These are phyloP conservation scores for Botrytis elliptica DNA, from an alignment of 2,329 filamentous ascomycete species.

Conservation along the genomic window DNA sequence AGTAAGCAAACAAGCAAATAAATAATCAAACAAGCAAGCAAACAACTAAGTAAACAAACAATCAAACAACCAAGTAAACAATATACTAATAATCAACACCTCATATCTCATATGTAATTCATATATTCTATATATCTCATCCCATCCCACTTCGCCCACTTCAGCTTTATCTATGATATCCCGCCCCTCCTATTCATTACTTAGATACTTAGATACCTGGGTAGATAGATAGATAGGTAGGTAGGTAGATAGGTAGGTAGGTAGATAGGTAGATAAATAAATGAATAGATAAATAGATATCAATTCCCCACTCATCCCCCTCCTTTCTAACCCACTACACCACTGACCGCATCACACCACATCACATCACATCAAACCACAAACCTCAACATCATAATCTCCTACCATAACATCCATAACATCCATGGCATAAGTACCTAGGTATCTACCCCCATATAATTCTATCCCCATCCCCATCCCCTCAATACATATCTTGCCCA, in stretches of 20 bases:
- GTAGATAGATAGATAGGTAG: no score
- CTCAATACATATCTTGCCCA: background rate
- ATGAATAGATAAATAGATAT: no score
- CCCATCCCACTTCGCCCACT: background rate
- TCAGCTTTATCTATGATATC: background rate
- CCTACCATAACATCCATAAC: background rate
- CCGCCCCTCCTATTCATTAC: background rate
- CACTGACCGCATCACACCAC: no score
- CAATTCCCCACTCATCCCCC: background rate
- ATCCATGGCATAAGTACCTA: background rate
- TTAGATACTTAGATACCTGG: background rate
- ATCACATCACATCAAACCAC: background rate
- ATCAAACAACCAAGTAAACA: background rate
- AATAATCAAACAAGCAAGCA: no score
- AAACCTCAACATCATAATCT: background rate
- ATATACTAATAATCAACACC: background rate
- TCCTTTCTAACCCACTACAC: background rate
- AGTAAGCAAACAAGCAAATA: no score
- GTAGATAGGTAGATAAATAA: no score
- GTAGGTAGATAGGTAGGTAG: background rate
- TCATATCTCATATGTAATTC: background rate
- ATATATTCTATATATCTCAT: background rate
- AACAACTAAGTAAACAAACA: no score
- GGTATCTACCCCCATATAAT: background rate
- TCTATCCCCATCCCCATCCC: background rate